These are phyloP conservation scores for Nemania sp. DNA, from an alignment of 2,329 filamentous ascomycete genomes.

Conservation along the genomic window DNA sequence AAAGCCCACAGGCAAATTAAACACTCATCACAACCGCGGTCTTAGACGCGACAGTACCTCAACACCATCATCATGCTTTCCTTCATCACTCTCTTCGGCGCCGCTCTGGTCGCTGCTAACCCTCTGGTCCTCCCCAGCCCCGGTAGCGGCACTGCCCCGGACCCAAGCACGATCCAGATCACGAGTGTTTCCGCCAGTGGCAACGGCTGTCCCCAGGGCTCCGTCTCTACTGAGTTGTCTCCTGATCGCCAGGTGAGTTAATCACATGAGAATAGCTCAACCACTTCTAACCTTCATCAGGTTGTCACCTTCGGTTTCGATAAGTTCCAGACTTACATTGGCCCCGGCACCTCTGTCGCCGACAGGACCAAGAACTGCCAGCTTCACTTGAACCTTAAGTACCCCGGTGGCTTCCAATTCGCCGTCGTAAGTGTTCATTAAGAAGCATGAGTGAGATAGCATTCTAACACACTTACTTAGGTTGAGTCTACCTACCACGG, in stretches of 20 bases:
- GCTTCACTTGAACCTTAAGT: conserved; percentile 60
- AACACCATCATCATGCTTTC: conserved; percentile 55
- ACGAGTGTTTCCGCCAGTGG: conserved; percentile 56
- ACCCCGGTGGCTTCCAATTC: conserved; percentile 62
- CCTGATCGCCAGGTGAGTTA: conserved; percentile 56
- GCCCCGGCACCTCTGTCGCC: conserved; percentile 53
- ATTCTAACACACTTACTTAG: conserved; percentile 23
- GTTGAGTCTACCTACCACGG: conserved; percentile 63
- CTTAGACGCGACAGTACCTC: conserved; percentile 8
- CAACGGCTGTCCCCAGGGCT: conserved; percentile 59
- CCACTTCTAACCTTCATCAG: conserved; percentile 44
- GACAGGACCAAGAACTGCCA: conserved; percentile 62
- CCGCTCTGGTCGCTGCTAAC: conserved; percentile 54
- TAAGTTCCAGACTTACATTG: conserved; percentile 61
- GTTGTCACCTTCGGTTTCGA: conserved; percentile 62
- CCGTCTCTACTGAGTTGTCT: conserved; percentile 58
- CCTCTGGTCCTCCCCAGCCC: conserved; percentile 51
- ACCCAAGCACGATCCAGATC: conserved; percentile 58
- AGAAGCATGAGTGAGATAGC: neutral
- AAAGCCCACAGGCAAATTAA: conserved; percentile 27
- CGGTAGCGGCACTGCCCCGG: conserved; percentile 51
- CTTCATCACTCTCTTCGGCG: conserved; percentile 49
- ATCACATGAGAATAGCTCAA: neutral
- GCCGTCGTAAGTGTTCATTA: conserved; percentile 49
- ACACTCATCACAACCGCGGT: conserved; percentile 12